Evolutionary conservation across 352 stramenopile species (phyloP).

Genomic region (Pythium sukuiense): DNA sequence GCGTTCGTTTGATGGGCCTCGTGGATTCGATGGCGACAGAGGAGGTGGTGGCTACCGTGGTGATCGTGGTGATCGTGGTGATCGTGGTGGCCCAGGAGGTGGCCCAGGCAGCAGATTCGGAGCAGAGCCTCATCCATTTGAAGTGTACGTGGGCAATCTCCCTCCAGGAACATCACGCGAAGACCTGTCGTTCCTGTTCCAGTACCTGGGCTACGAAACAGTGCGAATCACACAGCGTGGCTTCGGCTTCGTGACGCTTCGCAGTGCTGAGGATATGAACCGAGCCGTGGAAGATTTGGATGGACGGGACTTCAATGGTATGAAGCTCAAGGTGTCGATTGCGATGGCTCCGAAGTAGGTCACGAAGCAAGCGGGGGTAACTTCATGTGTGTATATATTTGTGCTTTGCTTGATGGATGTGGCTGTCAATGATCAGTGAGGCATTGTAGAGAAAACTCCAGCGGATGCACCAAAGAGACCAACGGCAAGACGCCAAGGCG

Average conservation of each 20-base stretch:
- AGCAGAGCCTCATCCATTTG: conserved; percentile 59
- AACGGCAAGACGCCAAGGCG: no score
- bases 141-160: conserved; percentile 86
- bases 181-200: conserved; percentile 79
- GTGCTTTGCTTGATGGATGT: no score
- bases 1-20: conserved; percentile 22
- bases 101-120: conserved; percentile 43
- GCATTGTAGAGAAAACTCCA: no score
- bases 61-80: conserved; percentile 29
- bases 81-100: conserved; percentile 6
- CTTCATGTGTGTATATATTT: neutral
- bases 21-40: conserved; percentile 43
- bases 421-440: no score
- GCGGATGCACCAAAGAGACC: no score
- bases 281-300: conserved; percentile 80
- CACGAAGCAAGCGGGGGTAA: neutral
- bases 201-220: conserved; percentile 78
- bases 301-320: conserved; percentile 75
- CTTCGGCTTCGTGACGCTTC: conserved; percentile 82
- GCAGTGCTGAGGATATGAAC: conserved; percentile 75
- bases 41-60: conserved; percentile 33
- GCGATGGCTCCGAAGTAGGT: conserved; percentile 26
- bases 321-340: conserved; percentile 49
- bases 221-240: conserved; percentile 83
- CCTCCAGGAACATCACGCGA: conserved; percentile 76